These are phyloP conservation scores for Nadsonia fulvescens DNA, from an alignment of 805 yeast species.

Conservation along the genomic window DNA sequence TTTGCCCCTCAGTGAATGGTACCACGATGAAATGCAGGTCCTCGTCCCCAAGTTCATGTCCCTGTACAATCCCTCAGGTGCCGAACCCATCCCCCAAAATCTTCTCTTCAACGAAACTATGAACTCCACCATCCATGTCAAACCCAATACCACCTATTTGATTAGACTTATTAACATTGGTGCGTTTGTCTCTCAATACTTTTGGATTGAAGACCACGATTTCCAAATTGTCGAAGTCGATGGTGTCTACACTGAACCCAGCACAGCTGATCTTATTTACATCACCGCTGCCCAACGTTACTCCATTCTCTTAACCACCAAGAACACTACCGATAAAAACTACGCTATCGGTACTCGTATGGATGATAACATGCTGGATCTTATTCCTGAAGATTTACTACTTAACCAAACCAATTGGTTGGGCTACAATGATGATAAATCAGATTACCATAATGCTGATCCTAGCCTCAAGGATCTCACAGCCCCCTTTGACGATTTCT, in stretches of 20 bases:
- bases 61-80: slow-evolving; percentile 37
- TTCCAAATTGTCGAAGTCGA: slow-evolving; percentile 78
- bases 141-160: slow-evolving; percentile 70
- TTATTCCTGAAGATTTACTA: slow-evolving; percentile 39
- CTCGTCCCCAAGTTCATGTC: slow-evolving; percentile 20
- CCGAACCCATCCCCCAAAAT: slow-evolving; percentile 66
- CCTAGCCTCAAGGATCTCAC: no score
- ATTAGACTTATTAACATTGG: slow-evolving; percentile 68
- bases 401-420: slow-evolving; percentile 59
- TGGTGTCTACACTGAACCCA: slow-evolving; percentile 62
- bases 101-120: slow-evolving; percentile 20
- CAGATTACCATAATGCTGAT: slow-evolving; percentile 15
- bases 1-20: slow-evolving; percentile 67
- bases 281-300: slow-evolving; percentile 84
- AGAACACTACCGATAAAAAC: slow-evolving; percentile 37
- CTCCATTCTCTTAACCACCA: slow-evolving; percentile 57
- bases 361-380: slow-evolving; percentile 70
- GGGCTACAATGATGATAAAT: slow-evolving; percentile 26
- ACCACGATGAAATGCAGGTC: slow-evolving; percentile 38
- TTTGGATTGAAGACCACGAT: slow-evolving; percentile 74
- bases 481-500: slow-evolving; percentile 58
- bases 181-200: slow-evolving; percentile 75
- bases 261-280: slow-evolving; percentile 41
- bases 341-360: slow-evolving; percentile 66
- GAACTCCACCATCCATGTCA: slow-evolving; percentile 26